Evolutionary conservation across 768 basidiomycete genomes (phyloP).

Genomic region (Amanita muscaria): DNA sequence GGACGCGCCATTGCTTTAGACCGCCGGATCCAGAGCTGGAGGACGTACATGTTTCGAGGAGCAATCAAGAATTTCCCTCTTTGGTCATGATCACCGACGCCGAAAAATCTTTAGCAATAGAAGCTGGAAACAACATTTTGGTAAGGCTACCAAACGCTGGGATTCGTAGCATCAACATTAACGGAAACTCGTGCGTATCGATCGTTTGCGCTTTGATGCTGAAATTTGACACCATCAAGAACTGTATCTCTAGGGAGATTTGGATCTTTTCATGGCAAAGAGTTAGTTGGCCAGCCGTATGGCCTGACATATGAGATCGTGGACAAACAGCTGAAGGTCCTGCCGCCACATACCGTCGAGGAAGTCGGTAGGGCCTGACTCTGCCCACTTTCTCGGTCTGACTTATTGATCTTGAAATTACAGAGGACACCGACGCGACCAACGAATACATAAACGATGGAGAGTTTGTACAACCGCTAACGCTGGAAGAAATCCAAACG

Average conservation of each 20-base stretch:
- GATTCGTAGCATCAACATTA: slow-evolving; percentile 64
- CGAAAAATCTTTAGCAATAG: slow-evolving; percentile 32
- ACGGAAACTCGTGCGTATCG: slow-evolving; percentile 56
- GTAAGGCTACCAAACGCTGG: slow-evolving; percentile 74
- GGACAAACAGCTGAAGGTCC: slow-evolving; percentile 55
- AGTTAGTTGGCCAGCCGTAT: slow-evolving; percentile 76
- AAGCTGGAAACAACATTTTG: slow-evolving; percentile 69
- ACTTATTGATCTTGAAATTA: not conserved
- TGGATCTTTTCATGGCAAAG: slow-evolving; percentile 71
- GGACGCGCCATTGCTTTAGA: not conserved
- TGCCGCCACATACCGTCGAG: slow-evolving; percentile 56
- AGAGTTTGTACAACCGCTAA: slow-evolving; percentile 75
- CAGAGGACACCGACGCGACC: slow-evolving; percentile 95
- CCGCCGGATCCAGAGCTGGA: not conserved
- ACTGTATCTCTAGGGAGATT: slow-evolving; percentile 73
- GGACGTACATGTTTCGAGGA: not conserved
- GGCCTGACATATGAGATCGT: slow-evolving; percentile 85
- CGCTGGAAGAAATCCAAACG: slow-evolving; percentile 72
- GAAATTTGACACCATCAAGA: slow-evolving; percentile 29
- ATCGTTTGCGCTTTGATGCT: not conserved
- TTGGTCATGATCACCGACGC: too few relatives aligned
- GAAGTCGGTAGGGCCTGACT: slow-evolving; percentile 64
- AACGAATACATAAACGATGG: slow-evolving; percentile 94
- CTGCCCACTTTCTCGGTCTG: not conserved
- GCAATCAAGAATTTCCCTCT: too few relatives aligned